Conservation (phyloP, 2,329 filamentous ascomycete species). For the Trichocomaceae sp. region DNA sequence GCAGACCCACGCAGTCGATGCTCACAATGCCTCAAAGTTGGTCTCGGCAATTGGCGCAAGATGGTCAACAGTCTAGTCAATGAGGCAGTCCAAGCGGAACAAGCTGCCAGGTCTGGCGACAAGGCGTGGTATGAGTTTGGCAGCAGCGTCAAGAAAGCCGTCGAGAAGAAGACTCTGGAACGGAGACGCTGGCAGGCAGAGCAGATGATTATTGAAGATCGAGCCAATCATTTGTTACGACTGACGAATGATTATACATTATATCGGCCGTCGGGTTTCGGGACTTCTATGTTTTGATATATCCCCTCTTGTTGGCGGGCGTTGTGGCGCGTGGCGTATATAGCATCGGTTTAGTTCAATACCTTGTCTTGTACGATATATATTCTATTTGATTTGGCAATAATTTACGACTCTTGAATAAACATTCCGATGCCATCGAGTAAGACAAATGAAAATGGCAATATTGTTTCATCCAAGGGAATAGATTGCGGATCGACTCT, state of each 20-base stretch:
- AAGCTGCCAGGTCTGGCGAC: conserved; percentile 26
- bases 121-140: conserved; percentile 27
- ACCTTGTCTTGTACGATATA: background rate
- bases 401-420: background rate
- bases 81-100: conserved; percentile 31
- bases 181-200: conserved; percentile 38
- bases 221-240: conserved; percentile 25
- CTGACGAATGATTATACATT: conserved; percentile 27
- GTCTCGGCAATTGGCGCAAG: conserved; percentile 71
- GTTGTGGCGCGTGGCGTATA: background rate
- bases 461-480: too few relatives aligned
- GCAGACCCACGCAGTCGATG: conserved; percentile 51
- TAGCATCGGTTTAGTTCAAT: background rate
- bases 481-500: too few relatives aligned
- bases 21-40: conserved; percentile 67
- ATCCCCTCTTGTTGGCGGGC: background rate
- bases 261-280: conserved; percentile 1
- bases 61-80: conserved; percentile 66
- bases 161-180: conserved; percentile 24
- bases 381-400: background rate
- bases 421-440: background rate
- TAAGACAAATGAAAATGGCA: too few relatives aligned
- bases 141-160: conserved; percentile 19
- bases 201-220: conserved; percentile 31
- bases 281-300: conserved; percentile 7